These are phyloP conservation scores for Betula pendula DNA, from an alignment of 306 rosid genomes.

Conservation along the genomic window DNA sequence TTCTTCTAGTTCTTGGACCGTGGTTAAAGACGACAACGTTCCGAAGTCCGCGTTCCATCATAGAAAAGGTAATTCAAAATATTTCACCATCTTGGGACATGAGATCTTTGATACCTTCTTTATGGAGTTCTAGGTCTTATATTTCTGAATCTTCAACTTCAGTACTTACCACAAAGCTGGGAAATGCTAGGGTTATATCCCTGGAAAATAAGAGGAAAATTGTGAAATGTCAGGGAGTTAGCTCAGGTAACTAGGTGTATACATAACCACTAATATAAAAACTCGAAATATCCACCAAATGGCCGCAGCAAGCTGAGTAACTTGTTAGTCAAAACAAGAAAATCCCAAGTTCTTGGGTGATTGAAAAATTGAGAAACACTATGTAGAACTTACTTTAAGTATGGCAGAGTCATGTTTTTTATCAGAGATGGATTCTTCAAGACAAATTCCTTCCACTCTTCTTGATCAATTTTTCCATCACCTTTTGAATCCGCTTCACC, in stretches of 20 bases:
- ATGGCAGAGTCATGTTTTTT: constrained; percentile 90
- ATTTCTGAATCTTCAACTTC: constrained; percentile 62
- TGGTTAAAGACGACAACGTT: neutral
- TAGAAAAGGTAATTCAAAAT: neutral
- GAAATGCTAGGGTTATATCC: constrained; percentile 81
- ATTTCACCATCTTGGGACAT: constrained; percentile 8
- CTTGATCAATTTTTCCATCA: constrained; percentile 86
- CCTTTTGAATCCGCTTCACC: constrained; percentile 72
- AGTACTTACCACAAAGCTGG: constrained; percentile 63
- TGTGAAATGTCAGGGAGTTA: constrained; percentile 12
- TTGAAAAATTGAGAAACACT: constrained; percentile 9
- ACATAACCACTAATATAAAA: neutral
- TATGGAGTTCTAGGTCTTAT: constrained; percentile 25
- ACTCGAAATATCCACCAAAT: neutral
- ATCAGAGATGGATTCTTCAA: constrained; percentile 69
- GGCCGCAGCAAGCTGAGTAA: neutral
- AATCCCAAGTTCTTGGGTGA: neutral
- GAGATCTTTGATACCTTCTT: constrained; percentile 6
- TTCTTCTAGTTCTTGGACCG: neutral
- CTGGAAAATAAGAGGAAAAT: constrained; percentile 36
- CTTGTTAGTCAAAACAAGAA: neutral
- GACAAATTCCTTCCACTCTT: constrained; percentile 91
- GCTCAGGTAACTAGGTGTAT: neutral
- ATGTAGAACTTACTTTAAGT: constrained; percentile 50
- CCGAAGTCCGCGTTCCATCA: constrained; percentile 5